Conservation (phyloP, 2,329 filamentous ascomycete species). For the Zymoseptoria tritici region DNA sequence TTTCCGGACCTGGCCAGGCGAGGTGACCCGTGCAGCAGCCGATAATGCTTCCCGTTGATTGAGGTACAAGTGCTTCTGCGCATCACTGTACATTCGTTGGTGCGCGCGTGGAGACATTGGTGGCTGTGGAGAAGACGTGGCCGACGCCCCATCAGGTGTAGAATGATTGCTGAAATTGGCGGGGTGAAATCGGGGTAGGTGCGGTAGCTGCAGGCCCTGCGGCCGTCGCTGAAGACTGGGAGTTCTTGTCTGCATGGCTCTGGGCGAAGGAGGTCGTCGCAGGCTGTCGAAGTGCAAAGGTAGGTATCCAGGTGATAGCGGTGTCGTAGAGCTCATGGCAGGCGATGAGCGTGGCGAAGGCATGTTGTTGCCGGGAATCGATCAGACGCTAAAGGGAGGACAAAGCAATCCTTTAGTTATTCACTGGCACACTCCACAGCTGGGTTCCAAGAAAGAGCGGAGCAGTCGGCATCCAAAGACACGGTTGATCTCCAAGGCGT, state of each 20-base stretch:
- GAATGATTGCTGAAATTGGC: constrained; percentile 41
- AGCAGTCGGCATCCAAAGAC: background rate
- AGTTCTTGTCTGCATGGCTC: constrained; percentile 21
- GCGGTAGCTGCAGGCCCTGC: constrained; percentile 38
- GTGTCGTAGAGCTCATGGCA: constrained; percentile 28
- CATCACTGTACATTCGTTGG: constrained; percentile 40
- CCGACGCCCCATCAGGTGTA: constrained; percentile 31
- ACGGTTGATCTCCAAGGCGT: background rate
- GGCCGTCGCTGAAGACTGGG: constrained; percentile 30
- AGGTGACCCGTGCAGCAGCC: constrained; percentile 17
- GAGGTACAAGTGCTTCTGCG: constrained; percentile 42
- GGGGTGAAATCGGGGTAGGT: constrained; percentile 46
- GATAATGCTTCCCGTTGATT: constrained; percentile 40
- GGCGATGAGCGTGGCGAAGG: constrained; percentile 29
- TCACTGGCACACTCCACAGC: background rate
- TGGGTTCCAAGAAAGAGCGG: background rate
- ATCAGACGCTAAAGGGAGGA: background rate
- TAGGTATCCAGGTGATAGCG: constrained; percentile 28
- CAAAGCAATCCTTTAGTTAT: background rate
- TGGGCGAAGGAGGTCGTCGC: constrained; percentile 23
- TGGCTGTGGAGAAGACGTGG: constrained; percentile 33
- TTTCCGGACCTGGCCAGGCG: constrained; percentile 24
- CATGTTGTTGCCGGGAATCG: constrained; percentile 15
- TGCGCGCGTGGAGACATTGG: constrained; percentile 38
- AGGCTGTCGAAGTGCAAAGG: constrained; percentile 25